phyloP scores from a whole-genome alignment of 257 asterid genomes.

The Lycium ferocissimum region DNA sequence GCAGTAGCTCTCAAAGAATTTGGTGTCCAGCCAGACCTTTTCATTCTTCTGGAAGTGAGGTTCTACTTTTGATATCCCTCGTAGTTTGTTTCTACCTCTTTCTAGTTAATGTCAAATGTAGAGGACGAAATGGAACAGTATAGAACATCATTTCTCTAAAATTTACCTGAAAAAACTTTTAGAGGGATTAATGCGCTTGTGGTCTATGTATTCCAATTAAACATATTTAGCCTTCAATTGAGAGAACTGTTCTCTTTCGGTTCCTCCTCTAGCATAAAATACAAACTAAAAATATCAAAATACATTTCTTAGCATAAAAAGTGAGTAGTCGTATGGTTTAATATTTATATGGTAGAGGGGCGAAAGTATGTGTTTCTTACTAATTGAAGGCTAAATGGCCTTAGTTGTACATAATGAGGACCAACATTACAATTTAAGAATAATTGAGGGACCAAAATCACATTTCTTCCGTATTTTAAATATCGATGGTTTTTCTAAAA shows the following conservation, averaged over 20 bases:
- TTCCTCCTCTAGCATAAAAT: slow-evolving; percentile 18
- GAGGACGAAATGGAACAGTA: not conserved
- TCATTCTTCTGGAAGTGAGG: slow-evolving; percentile 98
- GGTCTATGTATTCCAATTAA: not conserved
- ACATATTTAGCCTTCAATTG: not conserved
- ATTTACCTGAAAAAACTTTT: not conserved
- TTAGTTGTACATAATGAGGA: not conserved
- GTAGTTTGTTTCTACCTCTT: slow-evolving; percentile 5
- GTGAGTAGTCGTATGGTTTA: not conserved
- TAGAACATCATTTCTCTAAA: not conserved
- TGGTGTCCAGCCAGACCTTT: slow-evolving; percentile 87
- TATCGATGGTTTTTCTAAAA: not conserved
- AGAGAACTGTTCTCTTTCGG: not conserved
- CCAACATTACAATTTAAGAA: not conserved
- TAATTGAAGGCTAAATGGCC: not conserved
- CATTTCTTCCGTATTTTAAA: not conserved
- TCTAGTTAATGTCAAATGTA: not conserved
- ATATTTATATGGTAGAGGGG: not conserved
- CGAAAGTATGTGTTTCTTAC: not conserved
- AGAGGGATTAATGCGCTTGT: not conserved
- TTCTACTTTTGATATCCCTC: slow-evolving; percentile 49
- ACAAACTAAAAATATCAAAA: not conserved
- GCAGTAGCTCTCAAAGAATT: slow-evolving; percentile 78
- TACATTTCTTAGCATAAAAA: not conserved
- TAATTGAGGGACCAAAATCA: not conserved